Conservation (phyloP, 2,329 filamentous ascomycete species). For the Chalaropsis ovoidea region DNA sequence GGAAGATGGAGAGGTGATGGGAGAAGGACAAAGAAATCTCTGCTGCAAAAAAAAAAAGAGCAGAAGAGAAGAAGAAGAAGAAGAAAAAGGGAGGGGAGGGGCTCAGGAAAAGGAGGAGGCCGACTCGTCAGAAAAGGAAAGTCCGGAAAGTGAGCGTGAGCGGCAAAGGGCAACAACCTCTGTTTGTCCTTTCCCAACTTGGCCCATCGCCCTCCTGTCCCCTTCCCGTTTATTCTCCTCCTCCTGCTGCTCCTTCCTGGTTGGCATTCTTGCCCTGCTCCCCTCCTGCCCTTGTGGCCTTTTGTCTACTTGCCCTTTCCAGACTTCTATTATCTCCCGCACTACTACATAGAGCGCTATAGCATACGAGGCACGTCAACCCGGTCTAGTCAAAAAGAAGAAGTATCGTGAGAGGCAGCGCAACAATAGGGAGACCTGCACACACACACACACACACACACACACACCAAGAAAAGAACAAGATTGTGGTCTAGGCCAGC, state of each 20-base stretch:
- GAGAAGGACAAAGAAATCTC: background rate
- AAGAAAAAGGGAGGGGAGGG: background rate
- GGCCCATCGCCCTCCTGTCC: background rate
- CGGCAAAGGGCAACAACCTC: conserved; percentile 11
- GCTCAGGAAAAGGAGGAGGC: conserved; percentile 11
- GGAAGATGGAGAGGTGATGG: background rate
- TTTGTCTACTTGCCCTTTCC: background rate
- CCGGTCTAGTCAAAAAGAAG: background rate
- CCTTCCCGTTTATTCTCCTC: background rate
- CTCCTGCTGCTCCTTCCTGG: background rate
- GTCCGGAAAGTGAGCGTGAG: background rate
- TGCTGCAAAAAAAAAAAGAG: background rate
- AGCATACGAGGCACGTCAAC: background rate
- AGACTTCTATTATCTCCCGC: background rate
- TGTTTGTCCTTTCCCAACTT: background rate
- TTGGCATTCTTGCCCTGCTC: background rate
- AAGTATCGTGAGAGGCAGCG: background rate
- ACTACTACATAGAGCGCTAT: background rate
- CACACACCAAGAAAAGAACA: background rate
- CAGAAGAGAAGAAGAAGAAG: conserved; percentile 4
- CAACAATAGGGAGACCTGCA: background rate
- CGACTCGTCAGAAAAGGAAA: background rate
- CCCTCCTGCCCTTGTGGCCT: background rate
- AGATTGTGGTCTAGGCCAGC: background rate
- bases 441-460: background rate